A percentile compares a stretch with the other conserved stretches of the same genome.
Conservation (phyloP, 83 land plant genomes). For the Thuja plicata region DNA sequence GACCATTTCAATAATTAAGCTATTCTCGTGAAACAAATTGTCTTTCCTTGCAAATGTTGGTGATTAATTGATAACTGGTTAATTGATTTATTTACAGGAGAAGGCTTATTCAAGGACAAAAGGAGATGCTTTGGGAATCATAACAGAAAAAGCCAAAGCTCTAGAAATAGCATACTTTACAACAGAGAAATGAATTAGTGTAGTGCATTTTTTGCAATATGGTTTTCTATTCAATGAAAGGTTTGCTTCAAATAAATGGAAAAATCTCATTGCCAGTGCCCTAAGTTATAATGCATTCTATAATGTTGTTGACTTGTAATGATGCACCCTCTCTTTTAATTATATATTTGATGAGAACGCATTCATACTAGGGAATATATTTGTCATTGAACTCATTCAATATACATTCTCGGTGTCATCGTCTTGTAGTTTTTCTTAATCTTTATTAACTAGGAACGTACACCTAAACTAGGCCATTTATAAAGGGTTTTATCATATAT, state of each 20-base stretch:
- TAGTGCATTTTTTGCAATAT: background rate
- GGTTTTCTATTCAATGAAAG: background rate
- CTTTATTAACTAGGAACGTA: no score
- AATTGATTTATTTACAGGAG: conserved; percentile 6
- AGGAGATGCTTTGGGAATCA: background rate
- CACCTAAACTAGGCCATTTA: no score
- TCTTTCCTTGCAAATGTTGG: background rate
- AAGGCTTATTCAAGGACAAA: conserved; percentile 1
- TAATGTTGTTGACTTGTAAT: background rate
- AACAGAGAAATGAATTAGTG: background rate
- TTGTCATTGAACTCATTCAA: no score
- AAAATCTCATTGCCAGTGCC: background rate
- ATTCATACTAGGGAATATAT: background rate
- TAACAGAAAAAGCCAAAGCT: background rate
- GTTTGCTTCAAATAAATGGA: background rate
- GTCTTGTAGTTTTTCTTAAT: no score
- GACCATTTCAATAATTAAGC: background rate
- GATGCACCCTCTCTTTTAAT: background rate
- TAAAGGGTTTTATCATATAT: no score
- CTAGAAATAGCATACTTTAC: conserved; percentile 4
- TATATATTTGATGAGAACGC: background rate
- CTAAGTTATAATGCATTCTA: background rate
- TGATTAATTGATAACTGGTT: background rate
- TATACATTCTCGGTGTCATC: no score
- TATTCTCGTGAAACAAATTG: background rate